Evolutionary conservation across 306 rosid genomes (phyloP).

Genomic region (Pterocarpus macrocarpus): DNA sequence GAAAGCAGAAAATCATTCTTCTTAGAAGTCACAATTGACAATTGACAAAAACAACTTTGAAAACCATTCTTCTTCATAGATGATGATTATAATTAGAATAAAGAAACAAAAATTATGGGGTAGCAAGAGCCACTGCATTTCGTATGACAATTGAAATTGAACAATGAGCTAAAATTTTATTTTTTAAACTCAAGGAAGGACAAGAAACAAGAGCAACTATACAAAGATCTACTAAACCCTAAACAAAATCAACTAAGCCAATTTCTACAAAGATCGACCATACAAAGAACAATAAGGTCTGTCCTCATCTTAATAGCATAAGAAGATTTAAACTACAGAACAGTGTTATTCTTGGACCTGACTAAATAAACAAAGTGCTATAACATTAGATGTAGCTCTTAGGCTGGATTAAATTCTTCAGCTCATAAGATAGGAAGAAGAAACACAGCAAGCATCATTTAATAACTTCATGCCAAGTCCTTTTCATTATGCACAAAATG

Average conservation of each 20-base stretch:
- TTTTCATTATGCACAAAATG: background rate
- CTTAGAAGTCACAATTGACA: slow-evolving; percentile 1
- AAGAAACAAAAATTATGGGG: background rate
- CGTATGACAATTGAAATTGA: background rate
- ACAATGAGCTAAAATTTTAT: slow-evolving; percentile 14
- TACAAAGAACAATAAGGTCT: background rate
- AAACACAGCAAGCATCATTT: slow-evolving; percentile 3
- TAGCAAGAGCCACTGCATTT: background rate
- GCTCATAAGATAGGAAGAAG: slow-evolving; percentile 19
- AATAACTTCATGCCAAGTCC: slow-evolving; percentile 9
- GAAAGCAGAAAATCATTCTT: background rate
- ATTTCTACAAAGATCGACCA: background rate
- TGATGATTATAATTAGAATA: background rate
- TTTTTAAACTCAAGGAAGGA: slow-evolving; percentile 21
- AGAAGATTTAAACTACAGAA: background rate
- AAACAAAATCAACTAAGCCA: background rate
- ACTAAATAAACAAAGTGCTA: slow-evolving; percentile 20
- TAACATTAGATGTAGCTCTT: background rate
- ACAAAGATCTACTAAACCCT: no score
- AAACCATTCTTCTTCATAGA: background rate
- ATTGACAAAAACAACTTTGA: background rate
- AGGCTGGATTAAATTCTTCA: background rate
- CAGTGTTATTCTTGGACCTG: background rate
- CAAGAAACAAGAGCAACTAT: background rate
- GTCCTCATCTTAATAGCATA: slow-evolving; percentile 11